Evolutionary conservation across 2,329 filamentous ascomycete genomes (phyloP).

Genomic region (Blumeria hordei): DNA sequence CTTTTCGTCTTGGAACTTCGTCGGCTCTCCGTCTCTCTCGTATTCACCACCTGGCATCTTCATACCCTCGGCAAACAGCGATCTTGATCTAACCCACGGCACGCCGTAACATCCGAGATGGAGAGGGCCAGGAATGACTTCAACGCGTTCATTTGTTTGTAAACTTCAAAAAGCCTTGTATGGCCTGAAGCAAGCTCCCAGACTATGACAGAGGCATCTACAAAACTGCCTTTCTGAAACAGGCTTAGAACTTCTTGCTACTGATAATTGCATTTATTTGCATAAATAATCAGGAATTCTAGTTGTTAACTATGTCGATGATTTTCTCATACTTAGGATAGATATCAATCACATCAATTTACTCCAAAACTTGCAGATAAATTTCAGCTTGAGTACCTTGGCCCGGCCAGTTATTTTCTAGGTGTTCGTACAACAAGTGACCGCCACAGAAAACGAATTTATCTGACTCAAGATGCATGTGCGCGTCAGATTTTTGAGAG

Average conservation of each 20-base stretch:
- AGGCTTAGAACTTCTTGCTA: background rate
- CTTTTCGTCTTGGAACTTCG: too few species aligned
- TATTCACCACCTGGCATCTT: too few species aligned
- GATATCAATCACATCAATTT: background rate
- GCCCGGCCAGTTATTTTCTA: background rate
- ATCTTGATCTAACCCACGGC: too few species aligned
- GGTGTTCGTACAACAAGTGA: background rate
- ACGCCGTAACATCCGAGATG: background rate
- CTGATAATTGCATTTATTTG: too few species aligned
- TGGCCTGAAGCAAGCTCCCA: background rate
- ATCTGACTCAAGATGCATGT: background rate
- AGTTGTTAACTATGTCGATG: too few species aligned
- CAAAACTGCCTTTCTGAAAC: background rate
- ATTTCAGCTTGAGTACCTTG: background rate
- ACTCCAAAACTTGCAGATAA: background rate
- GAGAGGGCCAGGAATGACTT: background rate
- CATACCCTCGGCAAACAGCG: too few species aligned
- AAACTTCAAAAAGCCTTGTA: background rate
- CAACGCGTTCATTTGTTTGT: background rate
- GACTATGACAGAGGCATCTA: background rate
- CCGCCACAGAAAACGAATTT: background rate
- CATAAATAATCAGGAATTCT: too few species aligned
- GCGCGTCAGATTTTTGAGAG: background rate
- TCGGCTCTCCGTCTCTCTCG: too few species aligned
- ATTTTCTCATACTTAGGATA: too few species aligned